A percentile compares a stretch with the other conserved stretches of the same genome.
Evolutionary conservation across 2,329 filamentous ascomycete genomes (phyloP).

Genomic region (Stachybotrys chlorohalonatus): DNA sequence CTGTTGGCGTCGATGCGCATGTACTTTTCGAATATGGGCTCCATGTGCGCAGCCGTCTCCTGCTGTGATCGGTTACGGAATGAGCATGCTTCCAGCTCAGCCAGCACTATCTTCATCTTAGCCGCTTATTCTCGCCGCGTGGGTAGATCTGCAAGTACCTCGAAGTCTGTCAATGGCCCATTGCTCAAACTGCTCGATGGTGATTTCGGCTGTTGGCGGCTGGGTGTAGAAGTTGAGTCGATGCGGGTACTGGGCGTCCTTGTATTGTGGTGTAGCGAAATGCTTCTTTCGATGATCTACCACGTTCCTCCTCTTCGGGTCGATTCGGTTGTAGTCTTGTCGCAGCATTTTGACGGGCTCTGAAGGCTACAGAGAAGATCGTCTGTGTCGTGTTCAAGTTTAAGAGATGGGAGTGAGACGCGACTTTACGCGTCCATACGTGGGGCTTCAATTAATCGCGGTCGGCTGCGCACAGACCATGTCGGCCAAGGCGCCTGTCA

Average conservation of each 20-base stretch:
- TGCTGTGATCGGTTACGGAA: constrained; percentile 83
- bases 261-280: constrained; percentile 69
- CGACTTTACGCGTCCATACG: constrained; percentile 21
- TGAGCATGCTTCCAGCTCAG: constrained; percentile 85
- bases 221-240: constrained; percentile 87
- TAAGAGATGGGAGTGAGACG: constrained; percentile 16
- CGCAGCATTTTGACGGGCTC: constrained; percentile 32
- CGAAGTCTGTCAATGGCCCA: constrained; percentile 93
- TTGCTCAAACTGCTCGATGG: constrained; percentile 94
- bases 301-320: constrained; percentile 65
- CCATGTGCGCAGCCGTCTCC: constrained; percentile 79
- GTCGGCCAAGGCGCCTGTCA: neutral
- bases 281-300: constrained; percentile 79
- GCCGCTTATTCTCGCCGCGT: too few species aligned
- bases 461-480: neutral
- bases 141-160: constrained; percentile 34
- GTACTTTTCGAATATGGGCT: constrained; percentile 77
- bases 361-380: neutral
- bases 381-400: constrained; percentile 3
- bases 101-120: constrained; percentile 50
- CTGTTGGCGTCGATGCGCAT: constrained; percentile 71
- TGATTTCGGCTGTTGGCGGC: constrained; percentile 88
- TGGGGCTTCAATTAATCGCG: constrained; percentile 13
- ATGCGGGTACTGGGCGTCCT: constrained; percentile 70
- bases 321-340: constrained; percentile 43